Base-by-base conservation (phyloP, 805 yeast genomes). In the Maudiozyma saulgeensis region DNA sequence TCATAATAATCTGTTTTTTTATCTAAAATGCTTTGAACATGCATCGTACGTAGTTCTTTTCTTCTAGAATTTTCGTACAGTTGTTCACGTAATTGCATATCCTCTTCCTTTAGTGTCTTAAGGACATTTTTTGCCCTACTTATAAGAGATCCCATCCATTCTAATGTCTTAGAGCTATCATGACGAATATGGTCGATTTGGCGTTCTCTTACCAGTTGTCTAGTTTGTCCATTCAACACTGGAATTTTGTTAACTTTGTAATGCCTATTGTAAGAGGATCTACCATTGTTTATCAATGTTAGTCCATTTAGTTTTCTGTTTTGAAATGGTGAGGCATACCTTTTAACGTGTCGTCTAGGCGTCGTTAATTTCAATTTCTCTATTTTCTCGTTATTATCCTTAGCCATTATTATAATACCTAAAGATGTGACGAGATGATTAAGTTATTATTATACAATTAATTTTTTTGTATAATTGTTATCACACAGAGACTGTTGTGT, bases 71-170 rank as follows among this genome's bases (percentile, higher is more conserved):
- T 32, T 12, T 49, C 48, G 12, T 42, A 44, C 16, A 44, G 12
- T 23, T 48, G 43, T n/a, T 25, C 43, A 25, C 44, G 35, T 9
- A 46, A 42, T 18, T 21, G 31, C 23, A n/a, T 12, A 19, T 41
- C 47, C 2, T 52, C 52, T 3, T 54, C 59, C 13, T 53, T 43
- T 23, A 58, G 19, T 2, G 55, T 43, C 13, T 52, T 48, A 38
- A 63, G 49, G 21, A 61, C 52, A 15, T 50, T 41, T 31, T 53
- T 56, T 15, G 66, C 66, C 50, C 57, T 59, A 15, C 41, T 34
- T 18, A 63, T 59, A 19, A 62, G 31, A 0, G 62, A 57, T 4
- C 52, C 48, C 13, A 61, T 44, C 63, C 62, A 60, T 26, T 47
- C 28, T 42, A 59, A 46, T 2, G 59, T 51, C 25, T 53, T 46